Conservation (phyloP, 2,329 filamentous ascomycete genomes). For the Diplodia corticola region DNA sequence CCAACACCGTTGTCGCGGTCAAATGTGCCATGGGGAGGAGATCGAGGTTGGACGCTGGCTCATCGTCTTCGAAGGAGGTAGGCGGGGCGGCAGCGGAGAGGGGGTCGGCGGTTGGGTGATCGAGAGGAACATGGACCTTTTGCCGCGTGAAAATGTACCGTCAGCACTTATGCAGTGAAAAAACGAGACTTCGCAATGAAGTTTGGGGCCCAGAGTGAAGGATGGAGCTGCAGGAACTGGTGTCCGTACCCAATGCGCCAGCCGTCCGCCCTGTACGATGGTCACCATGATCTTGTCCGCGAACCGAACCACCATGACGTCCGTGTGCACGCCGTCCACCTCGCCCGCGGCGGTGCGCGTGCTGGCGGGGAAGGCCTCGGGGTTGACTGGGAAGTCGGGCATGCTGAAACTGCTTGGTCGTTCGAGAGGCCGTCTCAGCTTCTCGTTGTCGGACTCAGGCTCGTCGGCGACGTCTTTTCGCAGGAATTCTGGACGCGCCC, state of each 20-base stretch:
- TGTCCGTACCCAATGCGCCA: constrained; percentile 85
- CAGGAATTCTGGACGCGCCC: neutral
- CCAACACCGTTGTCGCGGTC: constrained; percentile 83
- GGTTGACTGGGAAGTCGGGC: constrained; percentile 29
- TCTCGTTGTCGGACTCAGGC: no score
- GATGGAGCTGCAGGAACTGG: neutral
- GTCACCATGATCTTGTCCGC: constrained; percentile 90
- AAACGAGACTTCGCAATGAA: neutral
- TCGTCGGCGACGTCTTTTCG: neutral
- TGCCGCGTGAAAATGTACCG: neutral
- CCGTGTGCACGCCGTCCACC: constrained; percentile 69
- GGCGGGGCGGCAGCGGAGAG: constrained; percentile 49
- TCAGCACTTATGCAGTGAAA: neutral
- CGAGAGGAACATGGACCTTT: constrained; percentile 75
- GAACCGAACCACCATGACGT: constrained; percentile 72
- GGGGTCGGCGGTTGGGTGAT: constrained; percentile 63
- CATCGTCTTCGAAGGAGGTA: constrained; percentile 39
- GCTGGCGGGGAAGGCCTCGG: constrained; percentile 65
- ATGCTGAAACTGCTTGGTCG: neutral
- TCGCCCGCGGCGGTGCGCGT: constrained; percentile 57
- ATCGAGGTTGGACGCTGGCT: constrained; percentile 52
- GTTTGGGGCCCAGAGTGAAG: neutral
- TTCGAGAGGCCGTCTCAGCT: neutral
- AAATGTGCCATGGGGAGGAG: constrained; percentile 77
- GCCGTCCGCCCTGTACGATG: constrained; percentile 77